Evolutionary conservation across 1,139 yeast genomes (phyloP), one percentile per base, ranked within the genome.

Genomic region (Hansenula anomala): DNA sequence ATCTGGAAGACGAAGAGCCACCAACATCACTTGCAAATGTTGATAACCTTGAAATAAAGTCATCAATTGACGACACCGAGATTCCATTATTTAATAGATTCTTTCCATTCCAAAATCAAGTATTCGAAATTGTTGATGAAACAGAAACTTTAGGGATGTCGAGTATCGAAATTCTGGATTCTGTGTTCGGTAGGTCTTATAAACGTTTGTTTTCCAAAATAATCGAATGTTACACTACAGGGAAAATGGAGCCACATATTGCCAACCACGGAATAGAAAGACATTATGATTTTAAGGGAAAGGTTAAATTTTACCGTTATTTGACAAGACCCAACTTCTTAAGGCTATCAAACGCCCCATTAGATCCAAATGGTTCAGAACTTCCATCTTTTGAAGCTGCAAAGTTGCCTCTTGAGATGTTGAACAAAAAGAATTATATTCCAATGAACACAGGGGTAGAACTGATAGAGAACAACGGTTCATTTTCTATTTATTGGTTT

Each of bases 221-320:
- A 15, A 59, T 80, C 32, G 87, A 78, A 23, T 56, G 63, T n/a
- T 61, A 69, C 32, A 64, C 74, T 1, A 60, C 60, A 10, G 66
- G 64, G 3, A 64, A 60, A 31, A 56, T 57, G 36, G 53, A 63
- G 4, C 47, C 55, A 3, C 52, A 59, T 27, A 36, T 61, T 6
- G 65, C 61, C 13, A 64, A 68, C 33, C 54, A 66, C 33, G 60
- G 72, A 2, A 61, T 87, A 3, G 69, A 83, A 1, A 68, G 86
- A 42, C 80, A 81, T 22, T 76, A 80, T 43, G 94, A 85, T 52
- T 79, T 80, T 47, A 79, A 77, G 44, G 94, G 95, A 0, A 78
- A 88, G 48, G 68, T 72, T 46, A 84, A 85, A 52, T 85, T 78
- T 49, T 86, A 78, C 55, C 67, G 95, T 30, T 80, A 85, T 48